A percentile compares a stretch with the other conserved stretches of the same genome.
Conservation (phyloP, 164 flowering plant species). For the grape (Vitis vinifera) region DNA sequence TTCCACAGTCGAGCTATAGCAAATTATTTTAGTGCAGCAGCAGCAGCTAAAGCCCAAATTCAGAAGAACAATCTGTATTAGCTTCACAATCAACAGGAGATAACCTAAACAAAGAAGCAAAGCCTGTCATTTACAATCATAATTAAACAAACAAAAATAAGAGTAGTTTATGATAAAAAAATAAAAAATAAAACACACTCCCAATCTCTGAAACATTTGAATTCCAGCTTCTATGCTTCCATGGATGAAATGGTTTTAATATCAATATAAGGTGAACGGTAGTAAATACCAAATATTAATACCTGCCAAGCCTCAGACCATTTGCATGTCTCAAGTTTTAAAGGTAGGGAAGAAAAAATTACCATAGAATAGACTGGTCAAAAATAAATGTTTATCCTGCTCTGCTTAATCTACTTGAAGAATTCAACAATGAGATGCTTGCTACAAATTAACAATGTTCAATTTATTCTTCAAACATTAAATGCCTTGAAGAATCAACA, state of each 20-base stretch:
- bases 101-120: background rate
- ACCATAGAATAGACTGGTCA: background rate
- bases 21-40: constrained; percentile 13
- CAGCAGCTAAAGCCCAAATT: constrained; percentile 9
- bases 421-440: background rate
- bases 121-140: background rate
- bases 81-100: background rate
- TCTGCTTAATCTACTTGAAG: background rate
- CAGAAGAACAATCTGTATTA: background rate
- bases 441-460: background rate
- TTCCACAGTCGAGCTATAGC: constrained; percentile 2
- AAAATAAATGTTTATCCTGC: background rate
- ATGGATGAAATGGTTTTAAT: no score
- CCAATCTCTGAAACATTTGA: no score
- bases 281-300: background rate
- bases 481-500: background rate
- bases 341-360: background rate
- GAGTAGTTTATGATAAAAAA: no score
- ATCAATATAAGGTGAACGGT: no score
- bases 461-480: background rate
- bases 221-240: no score
- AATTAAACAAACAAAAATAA: background rate
- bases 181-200: background rate
- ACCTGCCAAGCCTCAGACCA: background rate
- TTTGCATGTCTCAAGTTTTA: no score